Evolutionary conservation across 2,329 filamentous ascomycete species (phyloP).

Genomic region (Cordyceps militaris): DNA sequence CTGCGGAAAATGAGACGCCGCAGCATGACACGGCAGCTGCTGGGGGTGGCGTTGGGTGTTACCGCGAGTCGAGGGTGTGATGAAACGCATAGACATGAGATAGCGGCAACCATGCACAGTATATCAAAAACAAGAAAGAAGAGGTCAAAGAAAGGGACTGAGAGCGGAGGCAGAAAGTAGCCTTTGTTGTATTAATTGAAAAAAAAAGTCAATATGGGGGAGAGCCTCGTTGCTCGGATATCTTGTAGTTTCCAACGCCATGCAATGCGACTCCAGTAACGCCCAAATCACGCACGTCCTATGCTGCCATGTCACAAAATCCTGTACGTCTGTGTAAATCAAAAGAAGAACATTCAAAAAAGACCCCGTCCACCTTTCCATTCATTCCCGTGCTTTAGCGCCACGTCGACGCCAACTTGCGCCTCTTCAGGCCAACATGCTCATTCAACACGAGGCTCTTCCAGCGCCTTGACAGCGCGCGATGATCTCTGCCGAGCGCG

Average conservation of each 20-base stretch:
- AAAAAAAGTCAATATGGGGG: neutral
- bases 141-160: neutral
- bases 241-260: conserved; percentile 2
- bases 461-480: conserved; percentile 53
- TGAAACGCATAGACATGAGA: no score
- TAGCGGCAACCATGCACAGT: no score
- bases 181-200: neutral
- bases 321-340: neutral
- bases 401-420: conserved; percentile 50
- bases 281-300: neutral
- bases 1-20: no score
- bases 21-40: no score
- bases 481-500: conserved; percentile 53
- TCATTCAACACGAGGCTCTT: conserved; percentile 53
- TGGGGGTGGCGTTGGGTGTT: no score
- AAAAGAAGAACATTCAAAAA: neutral
- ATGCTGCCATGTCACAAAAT: neutral
- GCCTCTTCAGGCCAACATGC: conserved; percentile 53
- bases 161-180: no score
- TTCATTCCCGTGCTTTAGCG: no score
- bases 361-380: no score
- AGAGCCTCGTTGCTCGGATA: conserved; percentile 4
- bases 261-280: neutral
- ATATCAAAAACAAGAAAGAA: neutral
- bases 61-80: no score